Base-by-base conservation (phyloP, 2,329 filamentous ascomycete genomes). In the Leptodontidium sp. region DNA sequence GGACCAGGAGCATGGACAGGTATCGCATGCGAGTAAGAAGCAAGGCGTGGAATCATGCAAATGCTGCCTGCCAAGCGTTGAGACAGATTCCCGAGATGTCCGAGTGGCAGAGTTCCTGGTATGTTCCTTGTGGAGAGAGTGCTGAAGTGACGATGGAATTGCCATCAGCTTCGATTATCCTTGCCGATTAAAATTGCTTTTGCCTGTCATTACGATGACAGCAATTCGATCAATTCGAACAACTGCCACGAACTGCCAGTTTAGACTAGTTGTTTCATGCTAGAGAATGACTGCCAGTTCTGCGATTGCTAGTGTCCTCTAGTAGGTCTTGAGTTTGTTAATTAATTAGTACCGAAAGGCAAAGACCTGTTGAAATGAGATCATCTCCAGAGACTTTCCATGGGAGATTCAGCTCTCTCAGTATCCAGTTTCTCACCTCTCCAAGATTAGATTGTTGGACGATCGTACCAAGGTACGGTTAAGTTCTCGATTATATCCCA, bases 1-100 rank as follows among this genome's bases (percentile, higher is more conserved):
- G 57, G 57, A 59, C 35, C 61, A 52, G 15, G 45, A 63, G 15
- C 61, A 63, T 63, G 61, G 61, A 38, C 47, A 63, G 32, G 61
- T 63, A 45, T 52, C 45, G 45, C 29, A 63, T 50, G 61, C 45
- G 29, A 63, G 59, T 45, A 49, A 52, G 45, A 50, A 50, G 61
- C 7, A 24, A n/a, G 45, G 45, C n/a, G 43, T 24, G 45, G 32
- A 35, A 24, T 52, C 15, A 24, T 50, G 43, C n/a, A 52, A 52
- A 38, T 40, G 47, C 47, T n/a, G 38, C 38, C 12, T 59, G 35
- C 57, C 57, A 59, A 59, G 57, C 21, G 15, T 59, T 6, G 38
- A 59, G 57, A 59, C 35, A 59, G 35, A 59, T 43, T 26, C 57
- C 57, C 57, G 57, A 59, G 57, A 26, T 59, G 35, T 15, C 57